Evolutionary conservation across 164 flowering plant genomes (phyloP).

Genomic region (Berberis vulgaris): DNA sequence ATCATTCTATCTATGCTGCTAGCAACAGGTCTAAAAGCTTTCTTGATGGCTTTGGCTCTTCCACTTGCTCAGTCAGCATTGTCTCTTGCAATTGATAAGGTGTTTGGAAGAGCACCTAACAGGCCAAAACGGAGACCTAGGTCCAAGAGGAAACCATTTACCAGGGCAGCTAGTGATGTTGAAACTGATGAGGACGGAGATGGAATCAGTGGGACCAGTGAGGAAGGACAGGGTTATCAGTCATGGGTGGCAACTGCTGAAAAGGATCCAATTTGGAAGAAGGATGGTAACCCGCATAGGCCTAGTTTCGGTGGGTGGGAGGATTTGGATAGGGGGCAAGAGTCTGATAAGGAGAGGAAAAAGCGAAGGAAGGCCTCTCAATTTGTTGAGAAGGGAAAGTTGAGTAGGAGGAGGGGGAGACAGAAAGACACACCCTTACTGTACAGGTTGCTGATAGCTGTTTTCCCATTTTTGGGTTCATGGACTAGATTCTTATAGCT

Average conservation of each 20-base stretch:
- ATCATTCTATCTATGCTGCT: constrained; percentile 44
- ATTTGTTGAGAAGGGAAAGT: constrained; percentile 22
- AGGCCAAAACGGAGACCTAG: constrained; percentile 31
- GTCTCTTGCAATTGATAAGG: constrained; percentile 43
- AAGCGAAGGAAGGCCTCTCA: constrained; percentile 6
- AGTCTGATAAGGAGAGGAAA: constrained; percentile 12
- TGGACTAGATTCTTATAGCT: constrained; percentile 52
- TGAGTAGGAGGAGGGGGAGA: constrained; percentile 26
- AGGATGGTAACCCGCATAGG: constrained; percentile 9
- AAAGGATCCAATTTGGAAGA: constrained; percentile 19
- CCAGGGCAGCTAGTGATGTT: constrained; percentile 9
- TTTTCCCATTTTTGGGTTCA: constrained; percentile 74
- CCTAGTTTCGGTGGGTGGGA: constrained; percentile 87
- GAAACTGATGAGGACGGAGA: constrained; percentile 17
- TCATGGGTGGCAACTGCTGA: constrained; percentile 34
- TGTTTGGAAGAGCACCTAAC: constrained; percentile 25
- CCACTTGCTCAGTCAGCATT: constrained; percentile 57
- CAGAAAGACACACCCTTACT: constrained; percentile 44
- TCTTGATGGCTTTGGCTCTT: constrained; percentile 58
- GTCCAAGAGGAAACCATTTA: constrained; percentile 26
- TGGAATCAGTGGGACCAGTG: neutral
- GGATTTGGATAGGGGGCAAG: constrained; percentile 38
- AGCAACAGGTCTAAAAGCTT: constrained; percentile 66
- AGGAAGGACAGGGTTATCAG: constrained; percentile 28
- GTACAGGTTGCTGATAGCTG: constrained; percentile 54